Evolutionary conservation across 2,329 filamentous ascomycete species (phyloP).

Genomic region (Pseudopyricularia javanii): DNA sequence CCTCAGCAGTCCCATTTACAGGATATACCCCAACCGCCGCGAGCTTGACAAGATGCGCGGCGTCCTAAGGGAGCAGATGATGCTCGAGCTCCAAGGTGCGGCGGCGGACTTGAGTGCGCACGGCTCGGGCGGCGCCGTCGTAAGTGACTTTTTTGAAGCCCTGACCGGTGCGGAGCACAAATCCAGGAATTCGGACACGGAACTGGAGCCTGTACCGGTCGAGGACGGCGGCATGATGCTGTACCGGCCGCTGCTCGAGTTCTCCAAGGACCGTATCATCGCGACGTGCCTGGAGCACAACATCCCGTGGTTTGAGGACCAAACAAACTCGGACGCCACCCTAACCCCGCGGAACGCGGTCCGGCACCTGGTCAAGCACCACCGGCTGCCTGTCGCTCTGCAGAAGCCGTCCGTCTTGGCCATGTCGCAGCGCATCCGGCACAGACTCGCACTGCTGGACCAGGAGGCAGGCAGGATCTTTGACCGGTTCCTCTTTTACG

Average conservation of each 20-base stretch:
- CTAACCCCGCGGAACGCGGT: conserved; percentile 74
- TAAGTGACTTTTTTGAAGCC: conserved; percentile 11
- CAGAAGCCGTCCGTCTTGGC: conserved; percentile 50
- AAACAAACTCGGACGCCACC: conserved; percentile 66
- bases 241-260: conserved; percentile 57
- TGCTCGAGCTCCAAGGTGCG: conserved; percentile 5
- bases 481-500: conserved; percentile 26
- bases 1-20: conserved; percentile 19
- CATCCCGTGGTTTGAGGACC: conserved; percentile 71
- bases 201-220: conserved; percentile 11
- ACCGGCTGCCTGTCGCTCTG: conserved; percentile 57
- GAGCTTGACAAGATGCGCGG: conserved; percentile 9
- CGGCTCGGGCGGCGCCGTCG: background rate
- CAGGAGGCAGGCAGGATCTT: conserved; percentile 43
- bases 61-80: conserved; percentile 13
- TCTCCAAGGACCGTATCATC: conserved; percentile 61
- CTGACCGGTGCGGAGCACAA: conserved; percentile 8
- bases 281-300: conserved; percentile 59
- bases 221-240: conserved; percentile 56
- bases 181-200: conserved; percentile 8
- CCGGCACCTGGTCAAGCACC: conserved; percentile 47
- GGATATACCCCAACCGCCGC: background rate
- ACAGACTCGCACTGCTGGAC: conserved; percentile 29
- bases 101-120: conserved; percentile 5
- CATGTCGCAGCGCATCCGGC: conserved; percentile 41